Evolutionary conservation across 495 filamentous ascomycete species (phyloP).

Genomic region (Neurospora sp.): DNA sequence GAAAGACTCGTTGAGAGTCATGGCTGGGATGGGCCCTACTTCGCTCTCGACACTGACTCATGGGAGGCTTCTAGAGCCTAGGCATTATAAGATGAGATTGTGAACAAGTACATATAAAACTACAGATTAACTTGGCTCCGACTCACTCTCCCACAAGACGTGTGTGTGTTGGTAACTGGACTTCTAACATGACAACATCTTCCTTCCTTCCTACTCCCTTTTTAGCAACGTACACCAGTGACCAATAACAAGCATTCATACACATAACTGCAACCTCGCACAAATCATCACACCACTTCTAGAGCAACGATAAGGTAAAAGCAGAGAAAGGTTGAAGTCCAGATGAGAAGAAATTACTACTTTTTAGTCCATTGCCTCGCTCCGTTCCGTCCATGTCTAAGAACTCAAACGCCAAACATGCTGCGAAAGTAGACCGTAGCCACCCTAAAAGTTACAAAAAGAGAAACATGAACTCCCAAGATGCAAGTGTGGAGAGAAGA

Average conservation of each 20-base stretch:
- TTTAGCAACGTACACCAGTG: background rate
- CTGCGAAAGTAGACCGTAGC: background rate
- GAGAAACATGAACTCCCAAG: background rate
- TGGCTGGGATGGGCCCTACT: too few species aligned
- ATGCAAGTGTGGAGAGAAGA: background rate
- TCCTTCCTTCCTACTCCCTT: background rate
- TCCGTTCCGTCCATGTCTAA: background rate
- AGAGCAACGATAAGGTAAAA: background rate
- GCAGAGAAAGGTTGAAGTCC: background rate
- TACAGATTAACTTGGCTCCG: background rate
- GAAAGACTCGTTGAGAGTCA: too few species aligned
- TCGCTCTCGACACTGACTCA: too few species aligned
- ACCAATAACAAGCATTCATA: background rate
- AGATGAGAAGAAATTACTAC: background rate
- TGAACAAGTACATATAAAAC: background rate
- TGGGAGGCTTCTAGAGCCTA: too few species aligned
- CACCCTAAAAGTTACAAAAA: background rate
- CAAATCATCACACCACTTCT: background rate
- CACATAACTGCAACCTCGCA: background rate
- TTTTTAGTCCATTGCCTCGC: background rate
- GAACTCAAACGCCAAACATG: conserved; percentile 15
- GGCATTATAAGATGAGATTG: background rate
- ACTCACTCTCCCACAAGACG: background rate
- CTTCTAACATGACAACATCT: background rate
- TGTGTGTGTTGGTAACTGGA: background rate